phyloP scores from a whole-genome alignment of 371 early-diverging fungal genomes.

The Mucor mucedo region DNA sequence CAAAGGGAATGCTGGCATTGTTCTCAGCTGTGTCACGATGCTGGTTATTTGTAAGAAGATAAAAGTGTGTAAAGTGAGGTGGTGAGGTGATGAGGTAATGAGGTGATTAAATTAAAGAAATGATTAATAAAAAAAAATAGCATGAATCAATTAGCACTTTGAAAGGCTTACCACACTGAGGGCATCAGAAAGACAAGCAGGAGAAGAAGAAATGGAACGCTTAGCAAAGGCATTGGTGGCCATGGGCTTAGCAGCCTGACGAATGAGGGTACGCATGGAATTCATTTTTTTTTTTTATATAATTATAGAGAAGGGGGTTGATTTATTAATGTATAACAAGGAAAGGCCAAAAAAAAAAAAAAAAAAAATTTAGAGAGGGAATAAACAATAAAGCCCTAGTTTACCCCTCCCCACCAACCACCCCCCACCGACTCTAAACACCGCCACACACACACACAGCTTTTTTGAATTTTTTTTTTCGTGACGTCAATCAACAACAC shows the following conservation, averaged over 20 bases:
- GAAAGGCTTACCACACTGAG: slow-evolving; percentile 65
- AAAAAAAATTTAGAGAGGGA: slow-evolving; percentile 4
- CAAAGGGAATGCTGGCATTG: slow-evolving; percentile 87
- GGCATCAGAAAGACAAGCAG: slow-evolving; percentile 65
- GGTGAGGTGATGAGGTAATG: not conserved
- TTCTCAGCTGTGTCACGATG: slow-evolving; percentile 93
- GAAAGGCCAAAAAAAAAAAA: not conserved
- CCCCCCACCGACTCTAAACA: not conserved
- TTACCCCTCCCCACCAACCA: slow-evolving; percentile 20
- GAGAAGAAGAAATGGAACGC: slow-evolving; percentile 57
- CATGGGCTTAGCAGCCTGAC: slow-evolving; percentile 42
- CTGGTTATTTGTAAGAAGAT: slow-evolving; percentile 32
- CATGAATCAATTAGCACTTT: too few species aligned
- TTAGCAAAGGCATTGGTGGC: slow-evolving; percentile 37
- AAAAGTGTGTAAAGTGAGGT: too few species aligned
- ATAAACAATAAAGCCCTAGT: slow-evolving; percentile 11
- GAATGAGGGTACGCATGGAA: slow-evolving; percentile 50
- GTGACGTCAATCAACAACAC: not conserved
- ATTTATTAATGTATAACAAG: slow-evolving; percentile 17
- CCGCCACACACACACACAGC: not conserved
- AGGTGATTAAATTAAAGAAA: too few species aligned
- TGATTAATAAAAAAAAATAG: slow-evolving; percentile 1
- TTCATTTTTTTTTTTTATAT: slow-evolving; percentile 41
- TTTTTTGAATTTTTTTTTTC: not conserved
- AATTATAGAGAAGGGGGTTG: slow-evolving; percentile 29